Percentiles rank a stretch among this genome's conserved stretches.
Evolutionary conservation across 768 basidiomycete genomes (phyloP).

Genomic region (Exidia glandulosa): DNA sequence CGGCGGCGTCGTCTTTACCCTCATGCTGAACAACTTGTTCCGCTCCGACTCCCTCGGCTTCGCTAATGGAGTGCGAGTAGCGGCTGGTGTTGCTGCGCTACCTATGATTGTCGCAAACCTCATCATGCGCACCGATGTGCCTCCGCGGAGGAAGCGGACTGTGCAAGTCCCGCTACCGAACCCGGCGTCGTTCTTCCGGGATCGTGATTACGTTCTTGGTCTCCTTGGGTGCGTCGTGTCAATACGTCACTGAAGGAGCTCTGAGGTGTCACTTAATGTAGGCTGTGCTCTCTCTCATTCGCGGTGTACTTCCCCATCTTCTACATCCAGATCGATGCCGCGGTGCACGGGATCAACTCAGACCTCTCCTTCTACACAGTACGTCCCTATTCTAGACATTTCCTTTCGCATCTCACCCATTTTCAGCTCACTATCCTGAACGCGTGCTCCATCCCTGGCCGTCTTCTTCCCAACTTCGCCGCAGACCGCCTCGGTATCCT

Average conservation of each 20-base stretch:
- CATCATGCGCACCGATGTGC: constrained; percentile 17
- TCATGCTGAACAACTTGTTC: constrained; percentile 19
- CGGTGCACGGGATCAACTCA: constrained; percentile 9
- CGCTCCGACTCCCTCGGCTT: constrained; percentile 10
- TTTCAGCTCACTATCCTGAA: constrained; percentile 13
- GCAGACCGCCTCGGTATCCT: constrained; percentile 14
- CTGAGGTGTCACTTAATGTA: background rate
- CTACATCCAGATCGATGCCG: constrained; percentile 15
- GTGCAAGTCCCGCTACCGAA: background rate
- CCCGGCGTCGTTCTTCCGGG: background rate
- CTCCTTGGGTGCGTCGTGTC: constrained; percentile 16
- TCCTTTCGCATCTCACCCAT: background rate
- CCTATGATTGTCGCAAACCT: constrained; percentile 12
- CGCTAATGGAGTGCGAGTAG: constrained; percentile 13
- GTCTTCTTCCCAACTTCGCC: constrained; percentile 14
- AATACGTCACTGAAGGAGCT: constrained; percentile 12
- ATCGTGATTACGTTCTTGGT: constrained; percentile 4
- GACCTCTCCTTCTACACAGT: constrained; percentile 14
- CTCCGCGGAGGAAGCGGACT: constrained; percentile 8
- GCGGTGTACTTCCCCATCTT: constrained; percentile 18
- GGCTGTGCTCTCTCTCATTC: background rate
- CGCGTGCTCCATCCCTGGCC: constrained; percentile 16
- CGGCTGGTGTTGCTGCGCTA: constrained; percentile 15
- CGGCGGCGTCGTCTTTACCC: constrained; percentile 38
- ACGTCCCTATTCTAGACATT: background rate